Percentiles rank a stretch among this genome's conserved stretches.
Evolutionary conservation across 306 rosid species (phyloP).

Genomic region (Neltuma alba): DNA sequence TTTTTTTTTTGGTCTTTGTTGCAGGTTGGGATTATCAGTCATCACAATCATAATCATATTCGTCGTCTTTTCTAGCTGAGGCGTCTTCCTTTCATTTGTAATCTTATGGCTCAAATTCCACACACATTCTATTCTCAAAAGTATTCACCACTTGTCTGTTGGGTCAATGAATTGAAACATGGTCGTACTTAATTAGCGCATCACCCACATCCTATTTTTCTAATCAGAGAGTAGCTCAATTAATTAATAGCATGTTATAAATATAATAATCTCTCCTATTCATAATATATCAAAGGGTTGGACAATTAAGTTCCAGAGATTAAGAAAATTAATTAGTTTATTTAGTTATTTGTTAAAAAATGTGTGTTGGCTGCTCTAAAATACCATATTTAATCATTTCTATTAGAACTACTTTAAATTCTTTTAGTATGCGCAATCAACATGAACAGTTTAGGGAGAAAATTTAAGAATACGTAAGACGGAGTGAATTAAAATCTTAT

Average conservation of each 20-base stretch:
- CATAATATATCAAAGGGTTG: too few relatives aligned
- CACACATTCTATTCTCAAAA: constrained; percentile 43
- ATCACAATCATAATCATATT: constrained; percentile 45
- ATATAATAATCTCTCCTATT: constrained; percentile 38
- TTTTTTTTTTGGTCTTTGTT: constrained; percentile 14
- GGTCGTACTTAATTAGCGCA: constrained; percentile 44
- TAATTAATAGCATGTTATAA: not conserved
- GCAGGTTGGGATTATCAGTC: constrained; percentile 25
- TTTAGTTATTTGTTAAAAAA: too few relatives aligned
- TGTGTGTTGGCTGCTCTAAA: too few relatives aligned
- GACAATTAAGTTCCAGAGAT: too few relatives aligned
- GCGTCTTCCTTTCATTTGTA: constrained; percentile 20
- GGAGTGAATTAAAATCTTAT: too few relatives aligned
- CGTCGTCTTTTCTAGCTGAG: constrained; percentile 48
- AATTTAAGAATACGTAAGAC: too few relatives aligned
- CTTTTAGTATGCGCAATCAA: too few relatives aligned
- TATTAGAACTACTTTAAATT: too few relatives aligned
- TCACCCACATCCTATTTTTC: constrained; percentile 29
- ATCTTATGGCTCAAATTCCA: constrained; percentile 58
- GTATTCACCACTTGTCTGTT: constrained; percentile 23
- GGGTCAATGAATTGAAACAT: constrained; percentile 80
- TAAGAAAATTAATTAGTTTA: too few relatives aligned
- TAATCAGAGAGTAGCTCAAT: not conserved
- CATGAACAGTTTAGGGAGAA: too few relatives aligned
- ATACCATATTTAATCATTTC: too few relatives aligned